Evolutionary conservation across 2,329 filamentous ascomycete genomes (phyloP), one percentile per base, ranked within the genome.

Genomic region (Diaporthe ampelina): DNA sequence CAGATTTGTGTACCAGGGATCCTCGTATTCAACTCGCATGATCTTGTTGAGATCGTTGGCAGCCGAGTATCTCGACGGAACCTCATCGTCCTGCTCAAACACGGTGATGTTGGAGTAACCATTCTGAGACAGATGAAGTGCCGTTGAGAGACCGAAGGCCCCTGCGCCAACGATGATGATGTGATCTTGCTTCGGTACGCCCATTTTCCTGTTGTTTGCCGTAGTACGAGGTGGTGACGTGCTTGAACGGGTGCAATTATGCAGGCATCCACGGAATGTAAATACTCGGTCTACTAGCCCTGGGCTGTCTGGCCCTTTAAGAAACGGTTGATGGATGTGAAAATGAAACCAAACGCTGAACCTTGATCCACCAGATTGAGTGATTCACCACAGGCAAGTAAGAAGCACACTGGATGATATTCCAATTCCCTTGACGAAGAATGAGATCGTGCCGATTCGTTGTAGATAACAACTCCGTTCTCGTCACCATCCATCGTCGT

Each of bases 41-140:
- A 91, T 91, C 80, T 92, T 92, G 79, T 91, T 92, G 35, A 91
- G 78, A 76, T 92, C 89, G 74, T 90, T 89, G 26, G 86, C 89
- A 0, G 89, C 90, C 0, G 90, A 86, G 1, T 86, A 5, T 82
- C 86, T 81, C 1, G 88, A 86, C 0, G 89, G 89, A n/a, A 80
- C 76, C 11, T 78, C 72, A 8, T 79, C 78, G 17, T 80, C 81
- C 61, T 81, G 81, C 26, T 90, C 88, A 19, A 87, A 83, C 10
- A 89, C 84, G 5, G 86, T 86, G 63, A 89, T 83, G 72, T 87
- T 80, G 0, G 78, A 84, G 75, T 86, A 87, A 0, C 86, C 87
- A 0, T 82, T 79, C 9, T 81, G 78, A n/a, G 81, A 78, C 4
- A 89, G 82, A 67, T 88, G 86, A 26, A 85, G 79, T 11, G 86